Evolutionary conservation across 257 asterid genomes (phyloP).

Genomic region (Rehmannia glutinosa): DNA sequence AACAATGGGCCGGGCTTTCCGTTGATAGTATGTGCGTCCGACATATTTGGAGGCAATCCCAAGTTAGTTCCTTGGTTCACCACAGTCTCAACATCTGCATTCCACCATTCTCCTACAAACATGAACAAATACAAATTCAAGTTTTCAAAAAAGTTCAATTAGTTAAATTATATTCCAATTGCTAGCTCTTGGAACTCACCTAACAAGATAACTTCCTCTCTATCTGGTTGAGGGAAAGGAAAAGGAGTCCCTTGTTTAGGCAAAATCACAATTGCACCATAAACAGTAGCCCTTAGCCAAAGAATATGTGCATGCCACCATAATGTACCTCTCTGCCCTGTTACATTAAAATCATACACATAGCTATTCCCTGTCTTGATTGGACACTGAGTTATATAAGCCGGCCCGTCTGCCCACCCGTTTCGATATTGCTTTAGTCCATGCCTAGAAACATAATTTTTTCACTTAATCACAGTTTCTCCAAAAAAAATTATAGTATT

Average conservation of each 20-base stretch:
- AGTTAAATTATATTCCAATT: background rate
- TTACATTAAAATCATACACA: constrained; percentile 52
- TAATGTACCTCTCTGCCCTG: constrained; percentile 66
- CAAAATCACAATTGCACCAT: constrained; percentile 49
- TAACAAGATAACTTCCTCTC: constrained; percentile 41
- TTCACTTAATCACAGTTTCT: too few relatives aligned
- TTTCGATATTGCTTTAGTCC: constrained; percentile 59
- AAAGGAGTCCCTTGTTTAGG: constrained; percentile 45
- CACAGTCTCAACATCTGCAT: constrained; percentile 45
- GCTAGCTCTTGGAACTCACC: constrained; percentile 27
- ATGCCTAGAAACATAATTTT: too few relatives aligned
- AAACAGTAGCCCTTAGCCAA: constrained; percentile 64
- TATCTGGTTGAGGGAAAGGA: constrained; percentile 48
- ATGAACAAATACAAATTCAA: background rate
- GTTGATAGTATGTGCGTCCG: constrained; percentile 51
- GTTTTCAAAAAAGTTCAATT: background rate
- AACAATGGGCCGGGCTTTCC: constrained; percentile 56
- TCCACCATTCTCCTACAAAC: constrained; percentile 61
- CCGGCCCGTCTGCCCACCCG: constrained; percentile 74
- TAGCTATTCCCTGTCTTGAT: constrained; percentile 46
- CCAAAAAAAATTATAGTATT: too few relatives aligned
- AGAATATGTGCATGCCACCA: too few relatives aligned
- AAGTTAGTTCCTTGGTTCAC: constrained; percentile 37
- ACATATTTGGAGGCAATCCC: constrained; percentile 53
- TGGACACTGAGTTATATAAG: constrained; percentile 67